Conservation (phyloP, 306 rosid genomes). For the Trichosanthes cucumerina region DNA sequence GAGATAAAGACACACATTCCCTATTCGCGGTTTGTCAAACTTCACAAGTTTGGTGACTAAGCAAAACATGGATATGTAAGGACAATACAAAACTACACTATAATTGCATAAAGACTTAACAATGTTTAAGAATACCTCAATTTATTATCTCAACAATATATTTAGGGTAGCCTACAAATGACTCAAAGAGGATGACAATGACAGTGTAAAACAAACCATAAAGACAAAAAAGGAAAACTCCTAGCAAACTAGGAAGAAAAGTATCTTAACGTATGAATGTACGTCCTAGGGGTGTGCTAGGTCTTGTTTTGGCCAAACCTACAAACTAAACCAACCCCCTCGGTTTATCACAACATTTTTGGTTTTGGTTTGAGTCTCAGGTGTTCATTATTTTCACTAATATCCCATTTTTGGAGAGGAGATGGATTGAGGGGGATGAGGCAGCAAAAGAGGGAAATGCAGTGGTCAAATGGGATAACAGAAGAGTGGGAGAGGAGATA, state of each 20-base stretch:
- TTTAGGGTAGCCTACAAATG: background rate
- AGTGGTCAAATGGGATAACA: too few relatives aligned
- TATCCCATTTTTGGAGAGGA: background rate
- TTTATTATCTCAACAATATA: background rate
- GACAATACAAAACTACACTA: background rate
- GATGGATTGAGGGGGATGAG: background rate
- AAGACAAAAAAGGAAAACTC: too few relatives aligned
- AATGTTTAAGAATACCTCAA: background rate
- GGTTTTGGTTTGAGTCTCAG: background rate
- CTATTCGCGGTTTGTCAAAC: background rate
- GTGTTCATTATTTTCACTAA: background rate
- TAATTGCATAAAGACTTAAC: background rate
- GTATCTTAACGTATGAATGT: background rate
- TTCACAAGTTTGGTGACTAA: background rate
- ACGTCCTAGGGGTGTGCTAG: background rate
- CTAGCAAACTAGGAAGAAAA: background rate
- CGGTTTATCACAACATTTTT: background rate
- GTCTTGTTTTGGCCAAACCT: background rate
- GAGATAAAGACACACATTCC: background rate
- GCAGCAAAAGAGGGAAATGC: too few relatives aligned
- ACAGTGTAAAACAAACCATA: background rate
- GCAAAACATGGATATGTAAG: background rate
- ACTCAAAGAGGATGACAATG: background rate
- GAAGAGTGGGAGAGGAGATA: background rate
- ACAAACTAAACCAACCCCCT: background rate